phyloP scores from a whole-genome alignment of 768 basidiomycete genomes.

The Butyriboletus loyo region DNA sequence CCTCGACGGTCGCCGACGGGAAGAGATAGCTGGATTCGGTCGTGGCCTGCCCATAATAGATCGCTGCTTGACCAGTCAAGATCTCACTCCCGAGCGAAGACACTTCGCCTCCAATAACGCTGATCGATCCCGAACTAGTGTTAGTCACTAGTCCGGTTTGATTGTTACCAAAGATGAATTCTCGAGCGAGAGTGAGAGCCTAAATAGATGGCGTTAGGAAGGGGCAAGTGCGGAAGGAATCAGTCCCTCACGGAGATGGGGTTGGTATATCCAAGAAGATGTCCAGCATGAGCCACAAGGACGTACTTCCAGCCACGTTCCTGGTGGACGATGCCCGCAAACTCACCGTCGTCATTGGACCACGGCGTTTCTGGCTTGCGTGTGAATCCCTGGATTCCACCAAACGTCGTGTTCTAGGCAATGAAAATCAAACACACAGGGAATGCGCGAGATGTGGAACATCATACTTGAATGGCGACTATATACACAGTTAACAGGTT shows the following conservation, averaged over 20 bases:
- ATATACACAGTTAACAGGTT: slow-evolving; percentile 6
- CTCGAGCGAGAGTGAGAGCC: slow-evolving; percentile 59
- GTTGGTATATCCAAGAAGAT: slow-evolving; percentile 32
- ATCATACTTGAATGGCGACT: slow-evolving; percentile 54
- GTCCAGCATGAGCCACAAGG: slow-evolving; percentile 37
- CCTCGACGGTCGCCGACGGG: slow-evolving; percentile 52
- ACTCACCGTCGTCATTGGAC: slow-evolving; percentile 52
- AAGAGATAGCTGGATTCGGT: slow-evolving; percentile 51
- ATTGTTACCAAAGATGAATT: slow-evolving; percentile 68
- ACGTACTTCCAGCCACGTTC: slow-evolving; percentile 58
- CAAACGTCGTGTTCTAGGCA: slow-evolving; percentile 70
- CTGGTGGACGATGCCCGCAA: slow-evolving; percentile 68
- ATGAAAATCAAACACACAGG: neutral
- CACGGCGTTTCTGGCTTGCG: slow-evolving; percentile 65
- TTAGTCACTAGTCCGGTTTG: slow-evolving; percentile 51
- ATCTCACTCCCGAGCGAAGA: slow-evolving; percentile 44
- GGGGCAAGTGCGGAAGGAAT: neutral
- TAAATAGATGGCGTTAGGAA: slow-evolving; percentile 20
- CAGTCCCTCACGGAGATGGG: slow-evolving; percentile 42
- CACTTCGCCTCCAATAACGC: slow-evolving; percentile 50
- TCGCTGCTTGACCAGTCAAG: slow-evolving; percentile 51
- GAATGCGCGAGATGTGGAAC: neutral
- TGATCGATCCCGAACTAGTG: slow-evolving; percentile 18
- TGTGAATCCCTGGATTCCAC: slow-evolving; percentile 72
- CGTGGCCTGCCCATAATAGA: slow-evolving; percentile 49